A percentile compares a stretch with the other conserved stretches of the same genome.
phyloP scores from a whole-genome alignment of 345 rosid species.

The Fremontodendron californicum region DNA sequence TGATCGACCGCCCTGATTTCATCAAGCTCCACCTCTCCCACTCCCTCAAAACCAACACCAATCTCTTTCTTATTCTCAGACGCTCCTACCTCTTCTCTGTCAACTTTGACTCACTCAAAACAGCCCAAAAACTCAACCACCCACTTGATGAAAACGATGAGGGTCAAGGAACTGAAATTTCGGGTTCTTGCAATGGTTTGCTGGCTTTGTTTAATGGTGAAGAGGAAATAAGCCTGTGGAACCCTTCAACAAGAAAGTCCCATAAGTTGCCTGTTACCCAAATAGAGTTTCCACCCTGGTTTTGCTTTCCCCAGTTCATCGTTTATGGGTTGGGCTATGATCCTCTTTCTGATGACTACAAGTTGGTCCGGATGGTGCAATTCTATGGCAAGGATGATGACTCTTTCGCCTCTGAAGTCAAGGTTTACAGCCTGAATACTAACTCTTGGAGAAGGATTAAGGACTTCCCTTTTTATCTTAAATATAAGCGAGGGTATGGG shows the following conservation, averaged over 20 bases:
- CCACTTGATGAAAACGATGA: slow-evolving; percentile 18
- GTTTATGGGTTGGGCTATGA: slow-evolving; percentile 47
- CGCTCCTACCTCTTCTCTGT: slow-evolving; percentile 21
- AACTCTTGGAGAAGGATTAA: slow-evolving; percentile 36
- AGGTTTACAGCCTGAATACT: slow-evolving; percentile 33
- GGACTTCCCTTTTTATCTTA: slow-evolving; percentile 29
- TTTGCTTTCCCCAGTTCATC: neutral
- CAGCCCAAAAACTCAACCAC: slow-evolving; percentile 14
- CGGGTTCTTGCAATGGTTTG: slow-evolving; percentile 44
- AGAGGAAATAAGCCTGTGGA: slow-evolving; percentile 30
- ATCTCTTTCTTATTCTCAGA: slow-evolving; percentile 16
- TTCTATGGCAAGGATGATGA: slow-evolving; percentile 12
- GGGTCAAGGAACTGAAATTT: slow-evolving; percentile 27
- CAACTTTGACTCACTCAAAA: slow-evolving; percentile 23
- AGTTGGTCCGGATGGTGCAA: slow-evolving; percentile 30
- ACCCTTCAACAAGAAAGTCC: slow-evolving; percentile 30
- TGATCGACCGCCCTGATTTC: slow-evolving; percentile 28
- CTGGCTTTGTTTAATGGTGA: slow-evolving; percentile 31
- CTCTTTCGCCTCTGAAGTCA: slow-evolving; percentile 25
- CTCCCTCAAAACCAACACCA: neutral
- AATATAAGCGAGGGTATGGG: slow-evolving; percentile 30
- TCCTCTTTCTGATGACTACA: slow-evolving; percentile 28
- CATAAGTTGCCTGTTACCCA: neutral
- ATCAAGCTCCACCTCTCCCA: slow-evolving; percentile 8
- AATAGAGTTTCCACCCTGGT: neutral